Conservation (phyloP, 2,329 filamentous ascomycete genomes). For the Waltergamsia citrina region DNA sequence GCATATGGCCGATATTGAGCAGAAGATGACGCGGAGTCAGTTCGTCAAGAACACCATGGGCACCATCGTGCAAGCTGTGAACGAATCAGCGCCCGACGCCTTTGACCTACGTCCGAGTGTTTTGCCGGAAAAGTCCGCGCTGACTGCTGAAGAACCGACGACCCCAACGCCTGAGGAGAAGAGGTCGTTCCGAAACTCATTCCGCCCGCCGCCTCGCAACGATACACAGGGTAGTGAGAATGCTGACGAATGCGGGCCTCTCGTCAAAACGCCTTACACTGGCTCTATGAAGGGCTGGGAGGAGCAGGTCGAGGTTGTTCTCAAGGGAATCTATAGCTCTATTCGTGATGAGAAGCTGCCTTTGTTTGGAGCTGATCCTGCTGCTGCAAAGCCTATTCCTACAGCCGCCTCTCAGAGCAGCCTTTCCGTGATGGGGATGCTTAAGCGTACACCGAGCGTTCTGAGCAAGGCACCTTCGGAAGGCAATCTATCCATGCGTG, state of each 20-base stretch:
- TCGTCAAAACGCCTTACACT: conserved; percentile 69
- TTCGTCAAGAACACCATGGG: conserved; percentile 96
- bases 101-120: conserved; percentile 52
- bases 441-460: conserved; percentile 82
- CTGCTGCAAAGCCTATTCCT: conserved; percentile 20
- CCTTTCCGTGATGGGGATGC: conserved; percentile 65
- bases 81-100: conserved; percentile 60
- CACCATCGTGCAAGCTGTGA: conserved; percentile 69
- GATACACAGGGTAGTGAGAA: conserved; percentile 53
- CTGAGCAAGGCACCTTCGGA: conserved; percentile 92
- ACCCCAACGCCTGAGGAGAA: conserved; percentile 25
- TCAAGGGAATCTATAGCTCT: conserved; percentile 85
- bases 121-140: conserved; percentile 32
- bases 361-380: conserved; percentile 62
- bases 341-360: conserved; percentile 84
- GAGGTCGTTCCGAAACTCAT: conserved; percentile 35
- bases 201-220: conserved; percentile 37
- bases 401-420: conserved; percentile 42
- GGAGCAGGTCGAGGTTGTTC: conserved; percentile 75
- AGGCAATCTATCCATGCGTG: conserved; percentile 57
- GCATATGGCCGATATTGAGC: conserved; percentile 88
- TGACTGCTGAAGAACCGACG: conserved; percentile 17
- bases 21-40: conserved; percentile 90
- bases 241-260: conserved; percentile 62
- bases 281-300: conserved; percentile 78